These are phyloP conservation scores for Nakaseomyces bracarensis DNA, from an alignment of 1,139 yeast species.

Conservation along the genomic window DNA sequence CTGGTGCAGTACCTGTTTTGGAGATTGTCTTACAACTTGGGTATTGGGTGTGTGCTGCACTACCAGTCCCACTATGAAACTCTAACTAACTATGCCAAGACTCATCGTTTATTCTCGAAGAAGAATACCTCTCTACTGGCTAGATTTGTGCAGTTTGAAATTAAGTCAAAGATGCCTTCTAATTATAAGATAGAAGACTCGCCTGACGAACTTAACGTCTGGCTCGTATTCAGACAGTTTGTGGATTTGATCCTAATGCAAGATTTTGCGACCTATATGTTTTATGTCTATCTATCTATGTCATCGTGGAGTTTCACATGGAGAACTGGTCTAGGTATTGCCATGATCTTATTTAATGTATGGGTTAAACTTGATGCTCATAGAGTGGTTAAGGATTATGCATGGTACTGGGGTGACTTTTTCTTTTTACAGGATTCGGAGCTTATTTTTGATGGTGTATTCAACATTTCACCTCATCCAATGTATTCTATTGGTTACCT, in stretches of 20 bases:
- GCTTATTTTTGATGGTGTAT: constrained; percentile 81
- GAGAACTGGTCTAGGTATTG: constrained; percentile 38
- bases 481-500: constrained; percentile 89
- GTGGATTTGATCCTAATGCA: constrained; percentile 82
- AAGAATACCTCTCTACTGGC: constrained; percentile 36
- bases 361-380: constrained; percentile 91
- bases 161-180: constrained; percentile 54
- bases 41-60: constrained; percentile 65
- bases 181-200: constrained; percentile 42
- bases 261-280: constrained; percentile 71
- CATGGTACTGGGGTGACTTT: constrained; percentile 96
- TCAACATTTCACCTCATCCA: constrained; percentile 88
- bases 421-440: constrained; percentile 73
- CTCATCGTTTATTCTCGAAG: constrained; percentile 40
- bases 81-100: constrained; percentile 49
- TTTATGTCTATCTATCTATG: constrained; percentile 57
- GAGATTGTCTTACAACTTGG: constrained; percentile 71
- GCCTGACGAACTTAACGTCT: constrained; percentile 75
- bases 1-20: constrained; percentile 58
- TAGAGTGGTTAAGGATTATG: constrained; percentile 80
- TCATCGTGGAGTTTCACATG: constrained; percentile 27
- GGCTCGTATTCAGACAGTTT: constrained; percentile 72
- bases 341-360: constrained; percentile 58
- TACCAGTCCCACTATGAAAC: constrained; percentile 56
- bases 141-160: constrained; percentile 40